A percentile compares a stretch with the other conserved stretches of the same genome.
Conservation (phyloP, 805 yeast species). For the Monosporozyma siamensis region DNA sequence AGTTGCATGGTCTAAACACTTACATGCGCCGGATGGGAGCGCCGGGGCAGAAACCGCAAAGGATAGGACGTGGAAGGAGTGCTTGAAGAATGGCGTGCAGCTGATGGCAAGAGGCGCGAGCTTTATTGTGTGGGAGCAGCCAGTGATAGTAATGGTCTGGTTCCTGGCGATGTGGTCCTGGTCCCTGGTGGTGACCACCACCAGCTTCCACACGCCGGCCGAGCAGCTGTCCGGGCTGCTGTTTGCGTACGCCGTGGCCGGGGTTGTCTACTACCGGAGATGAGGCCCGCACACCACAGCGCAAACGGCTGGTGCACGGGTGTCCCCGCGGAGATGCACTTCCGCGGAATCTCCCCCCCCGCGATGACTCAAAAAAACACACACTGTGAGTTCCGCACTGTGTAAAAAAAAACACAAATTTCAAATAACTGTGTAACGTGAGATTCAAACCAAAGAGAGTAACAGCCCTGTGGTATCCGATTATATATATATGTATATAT, state of each 20-base stretch:
- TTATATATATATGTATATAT: too few species aligned
- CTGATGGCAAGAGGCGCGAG: neutral
- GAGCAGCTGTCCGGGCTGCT: slow-evolving; percentile 69
- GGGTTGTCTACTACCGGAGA: neutral
- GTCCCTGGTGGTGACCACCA: slow-evolving; percentile 77
- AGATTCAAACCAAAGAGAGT: too few species aligned
- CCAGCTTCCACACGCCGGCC: slow-evolving; percentile 70
- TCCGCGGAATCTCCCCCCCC: neutral
- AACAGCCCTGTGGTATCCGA: too few species aligned
- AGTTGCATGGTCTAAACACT: neutral
- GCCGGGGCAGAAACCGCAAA: too few species aligned
- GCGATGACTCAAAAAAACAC: too few species aligned
- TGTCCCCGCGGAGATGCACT: too few species aligned
- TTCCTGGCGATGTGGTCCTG: slow-evolving; percentile 61
- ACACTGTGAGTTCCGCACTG: too few species aligned
- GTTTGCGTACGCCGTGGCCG: slow-evolving; percentile 35
- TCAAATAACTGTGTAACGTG: too few species aligned
- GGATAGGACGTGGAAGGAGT: neutral
- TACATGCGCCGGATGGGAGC: neutral
- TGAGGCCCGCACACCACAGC: too few species aligned
- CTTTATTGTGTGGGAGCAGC: slow-evolving; percentile 18
- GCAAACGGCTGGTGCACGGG: too few species aligned
- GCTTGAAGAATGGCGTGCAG: too few species aligned
- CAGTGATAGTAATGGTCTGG: slow-evolving; percentile 24
- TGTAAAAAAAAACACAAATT: too few species aligned